Percentiles rank a stretch among this genome's conserved stretches.
phyloP scores from a whole-genome alignment of 768 basidiomycete species.

The Tremella mesenterica region DNA sequence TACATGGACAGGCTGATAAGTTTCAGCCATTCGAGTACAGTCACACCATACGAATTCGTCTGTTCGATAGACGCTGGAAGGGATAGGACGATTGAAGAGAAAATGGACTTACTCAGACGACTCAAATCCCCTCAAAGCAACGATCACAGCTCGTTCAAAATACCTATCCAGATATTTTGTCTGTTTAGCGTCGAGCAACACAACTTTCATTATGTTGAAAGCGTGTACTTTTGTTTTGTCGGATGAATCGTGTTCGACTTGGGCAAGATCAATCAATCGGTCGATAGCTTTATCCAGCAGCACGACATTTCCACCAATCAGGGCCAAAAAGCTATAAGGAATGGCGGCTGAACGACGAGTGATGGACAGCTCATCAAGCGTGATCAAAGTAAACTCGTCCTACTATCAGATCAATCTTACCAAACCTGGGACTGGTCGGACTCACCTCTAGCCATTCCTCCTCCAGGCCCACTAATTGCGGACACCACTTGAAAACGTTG shows the following conservation, averaged over 20 bases:
- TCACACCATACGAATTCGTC: background rate
- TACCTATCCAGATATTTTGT: conserved; percentile 25
- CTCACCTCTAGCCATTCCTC: conserved; percentile 34
- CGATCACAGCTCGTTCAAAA: conserved; percentile 34
- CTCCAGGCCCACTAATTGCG: conserved; percentile 11
- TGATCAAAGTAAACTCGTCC: conserved; percentile 33
- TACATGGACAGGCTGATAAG: background rate
- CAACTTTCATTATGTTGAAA: conserved; percentile 40
- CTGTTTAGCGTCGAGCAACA: conserved; percentile 38
- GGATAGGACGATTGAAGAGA: too few species aligned
- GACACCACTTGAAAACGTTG: conserved; percentile 13
- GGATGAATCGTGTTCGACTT: conserved; percentile 21
- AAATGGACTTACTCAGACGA: conserved; percentile 36
- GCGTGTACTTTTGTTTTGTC: conserved; percentile 40
- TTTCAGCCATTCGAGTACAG: background rate
- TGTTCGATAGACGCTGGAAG: background rate
- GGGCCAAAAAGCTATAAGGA: conserved; percentile 36
- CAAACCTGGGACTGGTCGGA: background rate
- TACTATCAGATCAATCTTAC: conserved; percentile 7
- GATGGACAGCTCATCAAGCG: conserved; percentile 27
- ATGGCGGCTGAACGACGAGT: conserved; percentile 41
- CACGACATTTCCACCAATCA: conserved; percentile 22
- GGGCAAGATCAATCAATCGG: conserved; percentile 21
- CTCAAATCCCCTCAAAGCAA: conserved; percentile 34
- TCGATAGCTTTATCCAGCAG: conserved; percentile 28